Base-by-base conservation (phyloP, 805 yeast genomes). In the Brettanomyces anomalus region DNA sequence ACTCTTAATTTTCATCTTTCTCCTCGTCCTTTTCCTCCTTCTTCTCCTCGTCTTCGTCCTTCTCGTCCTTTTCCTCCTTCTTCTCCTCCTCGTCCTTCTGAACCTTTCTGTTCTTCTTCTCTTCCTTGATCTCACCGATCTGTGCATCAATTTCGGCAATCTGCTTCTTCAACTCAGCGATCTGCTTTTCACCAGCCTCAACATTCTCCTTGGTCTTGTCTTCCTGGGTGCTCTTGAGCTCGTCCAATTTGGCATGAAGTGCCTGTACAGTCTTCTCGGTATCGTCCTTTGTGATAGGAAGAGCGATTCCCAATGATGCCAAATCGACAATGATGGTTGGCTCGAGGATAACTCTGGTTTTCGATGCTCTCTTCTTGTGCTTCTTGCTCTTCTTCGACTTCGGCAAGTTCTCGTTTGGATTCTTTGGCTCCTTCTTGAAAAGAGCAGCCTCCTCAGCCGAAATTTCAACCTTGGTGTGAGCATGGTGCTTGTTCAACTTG, bases 201-300 rank as follows among this genome's bases (percentile, higher is more conserved):
- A 84, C 71, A 62, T 84, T 82, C 62, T 76, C 75, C 60, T 79
- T 74, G 46, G 97, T 86, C 57, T 80, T 85, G 44, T 79, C 85
- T 46, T 81, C 89, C 69, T 87, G 95, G 65, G 79, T 79, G 53
- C 71, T 75, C 71, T 80, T 77, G 67, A 76, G 84, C 49, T 78
- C 78, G 44, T 67, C 70, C 57, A 85, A 76, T 63, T 93, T 88
- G 53, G 71, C 74, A 70, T 79, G 77, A 65, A 90, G 77, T 51
- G 77, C 69, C 41, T 70, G 77, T 55, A 85, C 64, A 49, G 90
- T 77, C 37, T 65, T 64, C 28, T 81, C 71, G 50, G 82, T 79
- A 43, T 85, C 90, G 15, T 80, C 93, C 49, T 75, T 67, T 53
- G 79, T 73, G 46, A 81, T 71, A 60, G 98, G 98, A 49, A 89